phyloP scores from a whole-genome alignment of 441 rosid species.

The Metrosideros polymorpha region DNA sequence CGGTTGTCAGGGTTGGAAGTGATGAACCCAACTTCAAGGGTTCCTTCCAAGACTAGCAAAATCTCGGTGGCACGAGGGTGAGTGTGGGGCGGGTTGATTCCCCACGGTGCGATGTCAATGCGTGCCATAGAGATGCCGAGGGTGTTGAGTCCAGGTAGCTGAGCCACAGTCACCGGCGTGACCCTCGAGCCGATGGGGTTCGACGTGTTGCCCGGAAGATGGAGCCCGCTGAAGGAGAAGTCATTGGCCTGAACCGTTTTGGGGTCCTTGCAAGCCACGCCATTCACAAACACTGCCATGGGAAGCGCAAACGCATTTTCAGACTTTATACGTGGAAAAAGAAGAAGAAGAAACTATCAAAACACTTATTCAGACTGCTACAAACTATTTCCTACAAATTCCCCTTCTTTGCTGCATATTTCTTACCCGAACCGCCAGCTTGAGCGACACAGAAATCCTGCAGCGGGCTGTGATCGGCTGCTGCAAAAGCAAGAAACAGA shows the following conservation, averaged over 20 bases:
- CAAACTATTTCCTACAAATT: too few species aligned
- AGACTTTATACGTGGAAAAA: too few species aligned
- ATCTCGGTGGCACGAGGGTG: not conserved
- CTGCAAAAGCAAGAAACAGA: not conserved
- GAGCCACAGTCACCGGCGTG: not conserved
- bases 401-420: too few species aligned
- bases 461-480: slow-evolving; percentile 3
- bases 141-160: not conserved
- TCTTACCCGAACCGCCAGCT: not conserved
- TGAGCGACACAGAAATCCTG: slow-evolving; percentile 3
- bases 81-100: not conserved
- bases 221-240: not conserved
- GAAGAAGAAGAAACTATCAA: too few species aligned
- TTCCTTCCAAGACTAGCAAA: not conserved
- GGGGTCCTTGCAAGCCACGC: not conserved
- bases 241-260: not conserved
- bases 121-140: not conserved
- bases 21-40: not conserved
- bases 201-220: not conserved
- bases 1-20: not conserved
- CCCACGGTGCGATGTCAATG: not conserved
- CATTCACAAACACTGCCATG: not conserved
- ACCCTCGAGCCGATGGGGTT: not conserved
- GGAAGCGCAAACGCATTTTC: too few species aligned
- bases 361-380: too few species aligned